Evolutionary conservation across 2,329 filamentous ascomycete genomes (phyloP).

Genomic region (Verruconis gallopava): DNA sequence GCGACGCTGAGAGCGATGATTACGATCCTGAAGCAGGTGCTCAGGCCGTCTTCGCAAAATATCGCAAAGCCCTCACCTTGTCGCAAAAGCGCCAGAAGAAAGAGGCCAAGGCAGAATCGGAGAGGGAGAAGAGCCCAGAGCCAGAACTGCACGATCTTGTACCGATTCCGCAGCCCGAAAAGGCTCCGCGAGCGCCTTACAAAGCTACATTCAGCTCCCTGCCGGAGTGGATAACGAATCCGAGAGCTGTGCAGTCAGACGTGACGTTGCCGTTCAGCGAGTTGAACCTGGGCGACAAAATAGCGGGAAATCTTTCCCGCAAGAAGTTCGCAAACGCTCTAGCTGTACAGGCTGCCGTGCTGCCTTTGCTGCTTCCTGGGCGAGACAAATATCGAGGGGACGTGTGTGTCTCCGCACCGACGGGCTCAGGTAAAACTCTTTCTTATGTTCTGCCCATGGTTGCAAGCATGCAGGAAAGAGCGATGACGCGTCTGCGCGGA

Average conservation of each 20-base stretch:
- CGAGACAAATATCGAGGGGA: slow-evolving; percentile 55
- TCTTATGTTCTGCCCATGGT: slow-evolving; percentile 83
- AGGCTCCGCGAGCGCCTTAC: slow-evolving; percentile 42
- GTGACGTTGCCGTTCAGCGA: slow-evolving; percentile 48
- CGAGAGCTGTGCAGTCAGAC: slow-evolving; percentile 53
- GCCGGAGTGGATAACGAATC: slow-evolving; percentile 67
- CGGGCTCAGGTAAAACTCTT: slow-evolving; percentile 89
- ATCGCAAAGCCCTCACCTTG: slow-evolving; percentile 25
- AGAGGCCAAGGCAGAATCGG: slow-evolving; percentile 14
- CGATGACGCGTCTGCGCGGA: slow-evolving; percentile 56
- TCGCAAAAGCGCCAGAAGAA: slow-evolving; percentile 14
- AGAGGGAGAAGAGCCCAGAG: slow-evolving; percentile 14
- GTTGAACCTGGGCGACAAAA: slow-evolving; percentile 49
- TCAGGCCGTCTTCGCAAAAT: slow-evolving; percentile 29
- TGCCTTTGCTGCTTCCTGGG: slow-evolving; percentile 65
- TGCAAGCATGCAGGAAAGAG: slow-evolving; percentile 54
- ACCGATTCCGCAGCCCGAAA: slow-evolving; percentile 67
- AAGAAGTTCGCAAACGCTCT: slow-evolving; percentile 61
- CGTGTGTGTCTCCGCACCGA: slow-evolving; percentile 80
- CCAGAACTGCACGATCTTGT: slow-evolving; percentile 50
- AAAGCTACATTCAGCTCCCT: slow-evolving; percentile 63
- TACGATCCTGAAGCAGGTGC: slow-evolving; percentile 12
- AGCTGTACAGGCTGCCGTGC: slow-evolving; percentile 64
- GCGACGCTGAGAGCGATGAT: neutral
- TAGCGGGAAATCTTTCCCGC: slow-evolving; percentile 43